These are phyloP conservation scores for Eimeria falciformis DNA, from an alignment of 169 alveolate genomes.

Conservation along the genomic window DNA sequence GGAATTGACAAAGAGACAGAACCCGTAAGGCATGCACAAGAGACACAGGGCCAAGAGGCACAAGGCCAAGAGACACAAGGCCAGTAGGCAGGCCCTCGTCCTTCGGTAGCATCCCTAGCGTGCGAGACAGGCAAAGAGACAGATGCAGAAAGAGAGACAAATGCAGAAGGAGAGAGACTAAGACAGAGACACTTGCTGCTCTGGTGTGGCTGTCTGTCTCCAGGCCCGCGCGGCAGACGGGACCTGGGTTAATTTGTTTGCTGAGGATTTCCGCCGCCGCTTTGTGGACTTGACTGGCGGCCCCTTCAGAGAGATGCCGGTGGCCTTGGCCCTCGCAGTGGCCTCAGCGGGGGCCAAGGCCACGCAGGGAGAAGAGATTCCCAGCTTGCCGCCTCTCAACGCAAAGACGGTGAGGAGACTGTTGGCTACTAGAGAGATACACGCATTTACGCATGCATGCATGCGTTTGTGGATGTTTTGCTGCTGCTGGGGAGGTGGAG, in stretches of 20 bases:
- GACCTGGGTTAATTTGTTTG: constrained; percentile 71
- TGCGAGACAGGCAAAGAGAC: too few species aligned
- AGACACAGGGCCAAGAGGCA: not conserved
- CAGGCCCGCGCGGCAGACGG: constrained; percentile 55
- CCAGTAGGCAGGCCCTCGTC: not conserved
- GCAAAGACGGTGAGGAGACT: constrained; percentile 25
- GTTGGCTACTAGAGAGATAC: too few species aligned
- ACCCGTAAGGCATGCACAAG: not conserved
- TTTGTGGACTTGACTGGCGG: constrained; percentile 70
- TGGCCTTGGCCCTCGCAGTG: constrained; percentile 74
- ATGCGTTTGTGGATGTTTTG: not conserved
- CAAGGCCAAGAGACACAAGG: not conserved
- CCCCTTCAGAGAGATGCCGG: constrained; percentile 52
- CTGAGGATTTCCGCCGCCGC: constrained; percentile 77
- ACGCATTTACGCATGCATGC: too few species aligned
- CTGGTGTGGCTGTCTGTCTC: not conserved
- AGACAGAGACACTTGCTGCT: not conserved
- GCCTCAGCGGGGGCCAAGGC: constrained; percentile 45
- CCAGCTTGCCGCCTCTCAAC: not conserved
- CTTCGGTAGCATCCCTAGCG: too few species aligned
- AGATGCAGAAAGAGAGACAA: not conserved
- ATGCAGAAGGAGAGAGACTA: not conserved
- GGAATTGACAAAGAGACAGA: constrained; percentile 1
- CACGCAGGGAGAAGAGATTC: not conserved
- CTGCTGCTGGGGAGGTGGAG: not conserved